Conservation (phyloP, 1,284 basidiomycete genomes). For the Ustilago trichophora region DNA sequence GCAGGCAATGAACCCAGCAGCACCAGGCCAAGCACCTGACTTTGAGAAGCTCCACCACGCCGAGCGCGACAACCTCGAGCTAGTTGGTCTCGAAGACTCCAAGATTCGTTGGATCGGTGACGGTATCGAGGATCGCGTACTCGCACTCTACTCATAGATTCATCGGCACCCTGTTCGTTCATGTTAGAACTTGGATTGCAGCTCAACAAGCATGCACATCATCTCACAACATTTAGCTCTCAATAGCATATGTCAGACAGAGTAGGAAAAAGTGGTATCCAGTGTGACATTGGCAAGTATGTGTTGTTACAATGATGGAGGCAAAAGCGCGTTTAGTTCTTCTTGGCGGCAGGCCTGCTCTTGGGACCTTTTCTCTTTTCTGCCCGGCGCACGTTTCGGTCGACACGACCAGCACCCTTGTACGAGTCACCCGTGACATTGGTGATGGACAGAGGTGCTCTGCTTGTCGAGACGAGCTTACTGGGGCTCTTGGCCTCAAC, state of each 20-base stretch:
- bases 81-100: constrained; percentile 73
- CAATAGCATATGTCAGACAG: too few species aligned
- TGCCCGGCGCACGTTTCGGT: constrained; percentile 38
- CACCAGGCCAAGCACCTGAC: constrained; percentile 73
- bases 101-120: constrained; percentile 60
- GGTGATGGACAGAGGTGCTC: constrained; percentile 26
- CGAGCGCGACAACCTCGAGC: constrained; percentile 91
- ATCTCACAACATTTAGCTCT: neutral
- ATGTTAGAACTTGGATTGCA: too few species aligned
- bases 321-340: neutral
- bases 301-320: neutral
- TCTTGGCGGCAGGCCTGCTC: constrained; percentile 1
- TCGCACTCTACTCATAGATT: constrained; percentile 51
- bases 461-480: constrained; percentile 16
- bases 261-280: constrained; percentile 9
- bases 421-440: constrained; percentile 46
- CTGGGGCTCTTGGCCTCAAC: constrained; percentile 9
- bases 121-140: constrained; percentile 62
- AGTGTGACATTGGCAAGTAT: constrained; percentile 1
- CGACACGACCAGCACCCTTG: constrained; percentile 45
- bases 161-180: too few species aligned
- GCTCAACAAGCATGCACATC: neutral
- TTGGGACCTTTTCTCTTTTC: constrained; percentile 34
- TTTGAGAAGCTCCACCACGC: constrained; percentile 87
- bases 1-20: constrained; percentile 40